These are phyloP conservation scores for Coleophoma crateriformis DNA, from an alignment of 2,329 filamentous ascomycete genomes.

Conservation along the genomic window DNA sequence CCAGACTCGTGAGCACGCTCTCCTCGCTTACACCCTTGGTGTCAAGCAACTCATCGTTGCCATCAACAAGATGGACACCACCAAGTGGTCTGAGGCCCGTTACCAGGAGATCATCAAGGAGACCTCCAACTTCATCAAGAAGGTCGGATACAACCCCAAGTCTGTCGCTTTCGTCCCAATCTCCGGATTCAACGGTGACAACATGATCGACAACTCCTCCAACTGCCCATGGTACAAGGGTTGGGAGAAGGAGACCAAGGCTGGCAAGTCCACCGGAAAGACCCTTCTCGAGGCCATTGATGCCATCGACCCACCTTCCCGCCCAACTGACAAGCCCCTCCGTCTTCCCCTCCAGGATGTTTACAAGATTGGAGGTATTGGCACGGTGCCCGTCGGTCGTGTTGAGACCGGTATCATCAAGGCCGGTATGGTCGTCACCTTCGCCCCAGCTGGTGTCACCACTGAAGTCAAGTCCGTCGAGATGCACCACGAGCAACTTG, in stretches of 20 bases:
- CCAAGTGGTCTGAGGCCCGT: constrained; percentile 95
- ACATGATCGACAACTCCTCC: constrained; percentile 87
- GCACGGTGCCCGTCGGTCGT: constrained; percentile 99
- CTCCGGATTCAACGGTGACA: constrained; percentile 99
- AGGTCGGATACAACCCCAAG: constrained; percentile 99
- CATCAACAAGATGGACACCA: constrained; percentile 99
- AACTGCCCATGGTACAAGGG: constrained; percentile 99
- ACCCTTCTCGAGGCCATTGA: constrained; percentile 99
- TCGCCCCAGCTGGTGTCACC: constrained; percentile 97
- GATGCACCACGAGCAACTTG: constrained; percentile 99
- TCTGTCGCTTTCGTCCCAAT: constrained; percentile 96
- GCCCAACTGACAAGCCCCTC: constrained; percentile 98
- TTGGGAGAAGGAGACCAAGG: constrained; percentile 98
- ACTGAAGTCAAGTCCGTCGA: constrained; percentile 99
- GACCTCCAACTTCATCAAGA: constrained; percentile 99
- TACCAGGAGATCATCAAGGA: constrained; percentile 99
- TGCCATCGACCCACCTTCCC: constrained; percentile 84
- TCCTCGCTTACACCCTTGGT: constrained; percentile 99
- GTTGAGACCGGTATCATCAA: constrained; percentile 98
- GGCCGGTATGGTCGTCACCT: constrained; percentile 91
- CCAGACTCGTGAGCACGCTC: constrained; percentile 99
- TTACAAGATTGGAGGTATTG: constrained; percentile 99
- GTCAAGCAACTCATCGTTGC: constrained; percentile 99
- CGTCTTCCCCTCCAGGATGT: constrained; percentile 99
- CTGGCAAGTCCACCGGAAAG: constrained; percentile 82